Evolutionary conservation across 805 yeast genomes (phyloP).

Genomic region (Wickerhamiella lipophila): DNA sequence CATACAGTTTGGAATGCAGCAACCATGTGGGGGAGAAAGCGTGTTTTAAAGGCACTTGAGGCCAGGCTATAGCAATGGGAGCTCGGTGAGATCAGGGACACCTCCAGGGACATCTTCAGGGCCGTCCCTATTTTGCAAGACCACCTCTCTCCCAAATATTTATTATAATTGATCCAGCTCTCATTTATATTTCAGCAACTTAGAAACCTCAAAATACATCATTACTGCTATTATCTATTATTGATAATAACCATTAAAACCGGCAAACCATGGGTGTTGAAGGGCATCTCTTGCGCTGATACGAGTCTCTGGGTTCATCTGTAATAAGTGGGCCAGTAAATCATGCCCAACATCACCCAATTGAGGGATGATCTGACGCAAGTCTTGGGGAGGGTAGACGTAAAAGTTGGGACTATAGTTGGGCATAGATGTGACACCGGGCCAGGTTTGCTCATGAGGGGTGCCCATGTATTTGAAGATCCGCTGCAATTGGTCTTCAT

Average conservation of each 20-base stretch:
- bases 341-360: slow-evolving; percentile 60
- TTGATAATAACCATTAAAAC: slow-evolving; percentile 33
- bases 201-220: background rate
- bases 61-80: background rate
- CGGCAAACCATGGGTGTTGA: slow-evolving; percentile 70
- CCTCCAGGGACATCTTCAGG: background rate
- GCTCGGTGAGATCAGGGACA: too few relatives aligned
- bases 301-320: slow-evolving; percentile 41
- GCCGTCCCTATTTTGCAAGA: too few relatives aligned
- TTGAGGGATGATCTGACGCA: slow-evolving; percentile 53
- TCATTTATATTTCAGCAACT: too few relatives aligned
- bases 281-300: slow-evolving; percentile 42
- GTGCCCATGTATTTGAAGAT: slow-evolving; percentile 93
- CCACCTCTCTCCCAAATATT: too few relatives aligned
- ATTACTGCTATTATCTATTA: slow-evolving; percentile 7
- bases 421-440: slow-evolving; percentile 73
- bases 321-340: slow-evolving; percentile 43
- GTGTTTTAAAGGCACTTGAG: background rate
- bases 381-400: slow-evolving; percentile 77
- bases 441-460: slow-evolving; percentile 93
- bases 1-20: background rate
- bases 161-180: too few relatives aligned
- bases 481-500: slow-evolving; percentile 86
- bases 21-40: background rate
- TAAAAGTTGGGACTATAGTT: slow-evolving; percentile 78